Evolutionary conservation across 768 basidiomycete genomes (phyloP).

Genomic region (Kwoniella dendrophila): DNA sequence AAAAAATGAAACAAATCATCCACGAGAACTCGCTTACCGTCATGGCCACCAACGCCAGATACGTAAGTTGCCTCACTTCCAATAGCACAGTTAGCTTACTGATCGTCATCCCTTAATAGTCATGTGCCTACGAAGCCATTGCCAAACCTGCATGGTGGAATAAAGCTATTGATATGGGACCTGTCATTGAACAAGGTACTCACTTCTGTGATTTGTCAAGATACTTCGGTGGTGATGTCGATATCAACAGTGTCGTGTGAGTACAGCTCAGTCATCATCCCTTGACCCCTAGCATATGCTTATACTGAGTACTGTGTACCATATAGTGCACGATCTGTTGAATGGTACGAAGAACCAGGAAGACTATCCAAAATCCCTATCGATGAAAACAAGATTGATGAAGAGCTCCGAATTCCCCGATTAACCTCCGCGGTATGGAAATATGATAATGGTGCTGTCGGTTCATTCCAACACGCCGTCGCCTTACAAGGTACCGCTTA

Average conservation of each 20-base stretch:
- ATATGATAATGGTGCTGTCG: slow-evolving; percentile 92
- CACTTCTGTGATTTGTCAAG: slow-evolving; percentile 97
- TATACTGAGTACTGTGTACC: slow-evolving; percentile 8
- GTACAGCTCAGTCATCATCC: slow-evolving; percentile 56
- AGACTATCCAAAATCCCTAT: slow-evolving; percentile 75
- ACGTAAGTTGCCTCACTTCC: slow-evolving; percentile 60
- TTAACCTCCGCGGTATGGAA: slow-evolving; percentile 96
- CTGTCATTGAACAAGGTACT: slow-evolving; percentile 63
- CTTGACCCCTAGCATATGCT: too few relatives aligned
- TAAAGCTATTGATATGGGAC: slow-evolving; percentile 57
- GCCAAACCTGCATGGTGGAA: slow-evolving; percentile 57
- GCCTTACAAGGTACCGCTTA: slow-evolving; percentile 91
- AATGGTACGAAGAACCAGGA: slow-evolving; percentile 89
- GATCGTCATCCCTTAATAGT: slow-evolving; percentile 53
- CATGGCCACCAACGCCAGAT: slow-evolving; percentile 94
- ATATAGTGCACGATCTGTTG: slow-evolving; percentile 72
- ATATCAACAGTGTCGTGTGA: slow-evolving; percentile 64
- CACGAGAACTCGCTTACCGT: slow-evolving; percentile 90
- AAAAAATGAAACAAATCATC: slow-evolving; percentile 95
- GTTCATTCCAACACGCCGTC: slow-evolving; percentile 84
- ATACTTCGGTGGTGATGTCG: slow-evolving; percentile 95
- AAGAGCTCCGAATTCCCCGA: slow-evolving; percentile 89
- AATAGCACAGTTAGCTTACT: slow-evolving; percentile 1
- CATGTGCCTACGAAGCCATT: slow-evolving; percentile 56
- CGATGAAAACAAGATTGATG: slow-evolving; percentile 80